Evolutionary conservation across 768 basidiomycete genomes (phyloP).

Genomic region (Royoungia palumana): DNA sequence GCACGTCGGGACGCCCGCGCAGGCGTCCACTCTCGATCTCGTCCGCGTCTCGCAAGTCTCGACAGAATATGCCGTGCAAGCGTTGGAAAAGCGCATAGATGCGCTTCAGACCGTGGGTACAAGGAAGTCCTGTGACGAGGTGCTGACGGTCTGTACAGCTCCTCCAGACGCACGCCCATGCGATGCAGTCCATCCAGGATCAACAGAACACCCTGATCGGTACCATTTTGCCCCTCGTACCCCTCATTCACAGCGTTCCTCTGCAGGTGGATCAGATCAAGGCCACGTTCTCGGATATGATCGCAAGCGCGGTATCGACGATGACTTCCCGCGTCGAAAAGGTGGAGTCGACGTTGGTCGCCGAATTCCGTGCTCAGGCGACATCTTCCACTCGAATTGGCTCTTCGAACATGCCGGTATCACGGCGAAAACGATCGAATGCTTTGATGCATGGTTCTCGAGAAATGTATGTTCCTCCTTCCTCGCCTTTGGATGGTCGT

Average conservation of each 20-base stretch:
- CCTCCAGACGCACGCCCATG: conserved; percentile 53
- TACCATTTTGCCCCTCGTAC: conserved; percentile 55
- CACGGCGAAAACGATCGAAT: conserved; percentile 4
- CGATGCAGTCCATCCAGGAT: conserved; percentile 53
- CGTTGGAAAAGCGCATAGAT: conserved; percentile 54
- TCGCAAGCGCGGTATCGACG: conserved; percentile 16
- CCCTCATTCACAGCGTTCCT: conserved; percentile 57
- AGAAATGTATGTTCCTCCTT: background rate
- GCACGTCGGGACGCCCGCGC: conserved; percentile 55
- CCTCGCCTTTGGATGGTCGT: conserved; percentile 14
- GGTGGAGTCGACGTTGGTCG: conserved; percentile 10
- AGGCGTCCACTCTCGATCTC: conserved; percentile 38
- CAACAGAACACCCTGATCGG: conserved; percentile 34
- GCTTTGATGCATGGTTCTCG: background rate
- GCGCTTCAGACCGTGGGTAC: conserved; percentile 48
- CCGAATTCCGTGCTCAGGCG: background rate
- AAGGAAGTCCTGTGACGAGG: conserved; percentile 3
- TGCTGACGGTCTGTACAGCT: conserved; percentile 30
- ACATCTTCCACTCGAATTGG: conserved; percentile 5
- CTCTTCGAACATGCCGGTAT: background rate
- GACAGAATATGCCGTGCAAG: conserved; percentile 38
- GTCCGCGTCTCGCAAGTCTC: conserved; percentile 40
- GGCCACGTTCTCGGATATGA: conserved; percentile 13
- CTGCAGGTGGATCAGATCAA: conserved; percentile 43
- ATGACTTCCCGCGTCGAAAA: conserved; percentile 14